Evolutionary conservation across 1,284 basidiomycete species (phyloP).

Genomic region (Microbotryum lychnidis-dioicae): DNA sequence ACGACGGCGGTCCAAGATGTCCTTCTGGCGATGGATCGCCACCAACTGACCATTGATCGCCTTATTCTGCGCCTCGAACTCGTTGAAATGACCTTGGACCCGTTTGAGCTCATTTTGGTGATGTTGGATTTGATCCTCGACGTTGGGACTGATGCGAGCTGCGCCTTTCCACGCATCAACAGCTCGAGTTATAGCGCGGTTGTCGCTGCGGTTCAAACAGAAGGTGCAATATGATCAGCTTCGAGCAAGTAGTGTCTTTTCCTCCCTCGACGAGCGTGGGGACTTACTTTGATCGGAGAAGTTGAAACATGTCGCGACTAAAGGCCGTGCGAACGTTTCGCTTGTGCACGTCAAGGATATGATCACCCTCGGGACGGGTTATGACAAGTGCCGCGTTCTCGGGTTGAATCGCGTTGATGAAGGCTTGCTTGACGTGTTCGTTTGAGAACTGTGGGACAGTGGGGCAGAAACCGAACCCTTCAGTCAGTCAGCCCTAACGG

Average conservation of each 20-base stretch:
- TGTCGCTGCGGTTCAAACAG: too few species aligned
- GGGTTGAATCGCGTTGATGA: slow-evolving; percentile 66
- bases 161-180: slow-evolving; percentile 38
- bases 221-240: too few species aligned
- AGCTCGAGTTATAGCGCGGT: too few species aligned
- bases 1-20: slow-evolving; percentile 8
- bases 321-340: slow-evolving; percentile 36
- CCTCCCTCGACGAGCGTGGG: slow-evolving; percentile 14
- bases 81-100: slow-evolving; percentile 1
- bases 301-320: slow-evolving; percentile 21
- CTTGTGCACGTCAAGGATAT: slow-evolving; percentile 23
- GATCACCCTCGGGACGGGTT: slow-evolving; percentile 55
- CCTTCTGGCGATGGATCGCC: slow-evolving; percentile 1
- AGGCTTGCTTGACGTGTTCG: slow-evolving; percentile 64
- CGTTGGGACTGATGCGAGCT: slow-evolving; percentile 38
- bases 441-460: slow-evolving; percentile 55
- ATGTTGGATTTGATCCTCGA: slow-evolving; percentile 29
- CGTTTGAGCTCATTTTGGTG: slow-evolving; percentile 1
- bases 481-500: background rate
- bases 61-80: slow-evolving; percentile 1
- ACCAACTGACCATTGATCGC: slow-evolving; percentile 8
- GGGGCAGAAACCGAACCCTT: too few species aligned
- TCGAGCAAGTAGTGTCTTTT: too few species aligned
- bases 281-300: slow-evolving; percentile 9
- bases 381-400: slow-evolving; percentile 63